Evolutionary conservation across 495 filamentous ascomycete genomes (phyloP), one percentile per base, ranked within the genome.

Genomic region (Penicillium ochrochloron): DNA sequence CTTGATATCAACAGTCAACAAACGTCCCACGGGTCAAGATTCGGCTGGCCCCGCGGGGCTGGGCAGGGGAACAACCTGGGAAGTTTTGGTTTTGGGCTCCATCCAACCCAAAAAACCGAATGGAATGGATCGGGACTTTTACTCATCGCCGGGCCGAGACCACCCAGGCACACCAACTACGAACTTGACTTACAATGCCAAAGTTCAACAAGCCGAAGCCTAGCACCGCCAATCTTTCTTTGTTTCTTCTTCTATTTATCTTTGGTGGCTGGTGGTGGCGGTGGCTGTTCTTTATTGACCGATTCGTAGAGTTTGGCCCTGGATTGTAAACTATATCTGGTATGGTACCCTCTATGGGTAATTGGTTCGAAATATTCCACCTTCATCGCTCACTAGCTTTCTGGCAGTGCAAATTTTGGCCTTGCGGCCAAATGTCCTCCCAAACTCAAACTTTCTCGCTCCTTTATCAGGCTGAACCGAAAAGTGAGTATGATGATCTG

Each of bases 1-100:
- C 44, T 19, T 2, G 44, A 27, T 42, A 44, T 58, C 56, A 42
- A 58, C 56, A 27, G 19, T 60, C 25, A 60, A 60, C 57, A 60
- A 27, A 19, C 5, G 60, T 72, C 70, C 70, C 70, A 72, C 57
- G 70, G 70, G 41, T 67, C 69, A 35, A 15, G 8, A 6, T 21
- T 59, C 60, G 68, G 61, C 53, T 60, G 61, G 51, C 60, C 66
- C 68, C 62, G 57, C 50, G 23, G 19, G 51, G 51, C 51, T 34
- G 50, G 14, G 25, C 50, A 53, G 50, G 12, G 14, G 29, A 31
- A 19, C 8, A 50, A n/a, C n/a, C n/a, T n/a, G n/a, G n/a, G n/a
- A n/a, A n/a, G 12, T 21, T 21, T 5, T 10, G 11, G 44, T 33
- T 33, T 7, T 11, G 46, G 25, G 15, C 6, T 51, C 21, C 19